A percentile compares a stretch with the other conserved stretches of the same genome.
Evolutionary conservation across 1,284 basidiomycete genomes (phyloP).

Genomic region (Fomitopsis betulina): DNA sequence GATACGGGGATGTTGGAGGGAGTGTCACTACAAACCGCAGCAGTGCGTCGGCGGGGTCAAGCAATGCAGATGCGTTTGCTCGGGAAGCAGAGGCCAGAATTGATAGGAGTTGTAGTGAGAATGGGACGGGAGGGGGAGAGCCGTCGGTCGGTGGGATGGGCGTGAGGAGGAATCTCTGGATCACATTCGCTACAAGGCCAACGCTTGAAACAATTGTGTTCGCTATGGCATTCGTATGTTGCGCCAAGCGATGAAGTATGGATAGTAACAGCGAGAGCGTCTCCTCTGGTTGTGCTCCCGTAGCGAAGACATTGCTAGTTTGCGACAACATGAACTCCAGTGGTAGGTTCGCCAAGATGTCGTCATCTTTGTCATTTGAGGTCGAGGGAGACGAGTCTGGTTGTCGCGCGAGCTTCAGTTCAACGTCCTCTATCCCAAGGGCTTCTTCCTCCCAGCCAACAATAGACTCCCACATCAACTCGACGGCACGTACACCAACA

Average conservation of each 20-base stretch:
- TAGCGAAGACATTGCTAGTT: constrained; percentile 34
- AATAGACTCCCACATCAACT: constrained; percentile 66
- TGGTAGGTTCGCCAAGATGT: constrained; percentile 40
- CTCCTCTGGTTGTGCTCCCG: constrained; percentile 41
- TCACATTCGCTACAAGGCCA: constrained; percentile 48
- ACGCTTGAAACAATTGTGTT: constrained; percentile 47
- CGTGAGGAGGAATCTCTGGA: constrained; percentile 54
- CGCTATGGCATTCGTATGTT: constrained; percentile 52
- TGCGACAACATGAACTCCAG: constrained; percentile 53
- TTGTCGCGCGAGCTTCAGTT: constrained; percentile 34
- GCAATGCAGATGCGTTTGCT: constrained; percentile 55
- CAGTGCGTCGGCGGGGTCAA: constrained; percentile 57
- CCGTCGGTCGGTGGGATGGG: constrained; percentile 36
- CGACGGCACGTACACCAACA: constrained; percentile 61
- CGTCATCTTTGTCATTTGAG: constrained; percentile 10
- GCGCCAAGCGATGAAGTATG: constrained; percentile 58
- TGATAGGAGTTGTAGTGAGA: constrained; percentile 56
- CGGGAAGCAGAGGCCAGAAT: constrained; percentile 65
- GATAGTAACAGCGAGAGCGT: constrained; percentile 57
- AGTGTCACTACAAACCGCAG: constrained; percentile 72
- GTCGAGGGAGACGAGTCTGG: constrained; percentile 7
- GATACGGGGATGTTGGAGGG: constrained; percentile 48
- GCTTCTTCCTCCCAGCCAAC: constrained; percentile 52
- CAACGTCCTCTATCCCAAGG: constrained; percentile 42
- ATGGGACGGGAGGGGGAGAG: constrained; percentile 39